Percentiles rank a stretch among this genome's conserved stretches.
Evolutionary conservation across 2,329 filamentous ascomycete genomes (phyloP).

Genomic region (Microdochium bolleyi): DNA sequence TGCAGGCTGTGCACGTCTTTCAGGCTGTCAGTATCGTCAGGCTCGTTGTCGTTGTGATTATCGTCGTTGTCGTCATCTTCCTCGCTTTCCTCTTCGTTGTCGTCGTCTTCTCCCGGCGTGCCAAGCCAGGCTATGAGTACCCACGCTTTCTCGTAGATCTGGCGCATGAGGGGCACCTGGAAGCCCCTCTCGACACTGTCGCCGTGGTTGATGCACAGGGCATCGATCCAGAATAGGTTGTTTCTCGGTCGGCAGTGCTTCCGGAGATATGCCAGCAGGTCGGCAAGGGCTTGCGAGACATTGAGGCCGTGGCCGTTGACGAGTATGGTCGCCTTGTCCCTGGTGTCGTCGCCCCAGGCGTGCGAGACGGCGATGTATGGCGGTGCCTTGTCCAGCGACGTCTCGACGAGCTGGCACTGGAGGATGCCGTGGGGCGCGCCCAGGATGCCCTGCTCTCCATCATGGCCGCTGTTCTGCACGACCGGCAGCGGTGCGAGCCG

Average conservation of each 20-base stretch:
- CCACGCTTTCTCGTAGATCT: slow-evolving; percentile 3
- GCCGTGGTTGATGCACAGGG: slow-evolving; percentile 7
- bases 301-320: neutral
- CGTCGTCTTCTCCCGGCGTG: neutral
- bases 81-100: neutral
- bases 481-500: neutral
- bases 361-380: neutral
- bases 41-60: neutral
- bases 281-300: neutral
- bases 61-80: neutral
- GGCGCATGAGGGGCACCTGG: slow-evolving; percentile 6
- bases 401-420: neutral
- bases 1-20: neutral
- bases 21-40: neutral
- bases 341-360: neutral
- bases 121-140: slow-evolving; percentile 7
- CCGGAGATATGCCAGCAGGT: neutral
- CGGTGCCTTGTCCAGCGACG: neutral
- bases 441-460: no score
- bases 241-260: neutral
- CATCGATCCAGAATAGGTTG: slow-evolving; percentile 7
- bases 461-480: no score
- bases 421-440: neutral
- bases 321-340: neutral
- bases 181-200: slow-evolving; percentile 2